Base-by-base conservation (phyloP, 2,329 filamentous ascomycete species). In the Cytospora leucostoma region DNA sequence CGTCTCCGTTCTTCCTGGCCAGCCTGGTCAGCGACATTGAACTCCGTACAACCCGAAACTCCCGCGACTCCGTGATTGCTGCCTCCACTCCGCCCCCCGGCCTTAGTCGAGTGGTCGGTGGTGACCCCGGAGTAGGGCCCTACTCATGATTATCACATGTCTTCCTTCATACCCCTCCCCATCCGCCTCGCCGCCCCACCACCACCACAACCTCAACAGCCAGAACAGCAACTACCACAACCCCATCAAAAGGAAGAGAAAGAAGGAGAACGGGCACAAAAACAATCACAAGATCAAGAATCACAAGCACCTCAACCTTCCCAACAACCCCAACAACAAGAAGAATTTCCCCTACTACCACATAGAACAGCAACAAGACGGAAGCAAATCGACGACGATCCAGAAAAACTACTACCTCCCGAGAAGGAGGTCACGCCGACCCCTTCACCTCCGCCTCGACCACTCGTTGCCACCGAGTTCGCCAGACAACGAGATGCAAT, bases 81-180 rank as follows among this genome's bases (percentile, higher is more conserved):
- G 17, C 13, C 40, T 10, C 40, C 40, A 8, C 40, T 44, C 40
- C 40, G 40, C 19, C 17, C 40, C 40, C 40, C 40, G 40, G 7
- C 40, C 17, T 19, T 1, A 32, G 50, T 33, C 38, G 21, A 50
- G 53, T 33, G 17, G 54, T 35, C 64, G 54, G 64, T 57, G 50
- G 64, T 60, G 57, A 61, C 49, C 49, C 57, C 17, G 53, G 40
- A 49, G 49, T 49, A 34, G 38, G 50, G 33, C 21, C 37, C 27
- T 7, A 52, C 37, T 53, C 7, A 32, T 51, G 53, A 56, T 11
- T 32, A 50, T 12, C 37, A 40, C 21, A 66, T 66, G 64, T 59
- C 61, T 62, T 64, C 59, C 19, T 58, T 59, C 32, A 49, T 50
- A 37, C 53, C 57, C 17, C 50, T 66, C 12, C 61, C 64, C 19